Percentiles rank a stretch among this genome's conserved stretches.
These are phyloP conservation scores for Sphagnum fallax DNA, from an alignment of 228 moss, liverwort and hornwort genomes.

Conservation along the genomic window DNA sequence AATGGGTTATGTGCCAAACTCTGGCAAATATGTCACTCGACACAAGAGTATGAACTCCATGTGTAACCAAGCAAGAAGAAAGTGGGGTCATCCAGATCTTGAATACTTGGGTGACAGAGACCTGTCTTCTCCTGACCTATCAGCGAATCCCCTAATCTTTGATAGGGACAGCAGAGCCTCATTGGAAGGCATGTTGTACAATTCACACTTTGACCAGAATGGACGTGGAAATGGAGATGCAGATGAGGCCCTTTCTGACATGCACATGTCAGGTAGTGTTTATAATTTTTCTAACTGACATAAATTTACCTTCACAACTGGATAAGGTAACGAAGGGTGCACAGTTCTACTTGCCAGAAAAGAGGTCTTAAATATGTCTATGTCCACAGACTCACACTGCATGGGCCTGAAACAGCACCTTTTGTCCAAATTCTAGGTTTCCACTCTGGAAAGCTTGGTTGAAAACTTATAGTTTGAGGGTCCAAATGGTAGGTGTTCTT, in stretches of 20 bases:
- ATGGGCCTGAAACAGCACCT: too few species aligned
- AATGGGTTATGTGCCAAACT: constrained; percentile 9
- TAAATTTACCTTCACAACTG: too few species aligned
- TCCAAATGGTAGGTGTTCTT: too few species aligned
- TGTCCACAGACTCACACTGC: too few species aligned
- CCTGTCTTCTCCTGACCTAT: constrained; percentile 33
- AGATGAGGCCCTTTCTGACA: constrained; percentile 12
- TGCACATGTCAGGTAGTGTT: constrained; percentile 22
- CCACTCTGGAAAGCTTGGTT: too few species aligned
- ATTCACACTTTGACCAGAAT: constrained; percentile 23
- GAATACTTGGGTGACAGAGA: constrained; percentile 26
- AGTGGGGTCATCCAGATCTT: constrained; percentile 39
- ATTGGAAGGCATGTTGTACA: background rate
- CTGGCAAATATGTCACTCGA: constrained; percentile 12
- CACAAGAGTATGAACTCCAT: constrained; percentile 13
- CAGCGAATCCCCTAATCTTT: constrained; percentile 13
- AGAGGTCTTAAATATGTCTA: too few species aligned
- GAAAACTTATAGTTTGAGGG: background rate
- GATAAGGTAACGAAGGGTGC: too few species aligned
- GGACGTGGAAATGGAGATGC: constrained; percentile 8
- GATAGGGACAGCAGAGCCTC: constrained; percentile 28
- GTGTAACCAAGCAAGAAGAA: constrained; percentile 7
- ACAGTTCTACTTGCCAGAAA: too few species aligned
- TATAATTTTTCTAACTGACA: too few species aligned
- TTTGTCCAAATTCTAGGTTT: too few species aligned